Conservation (phyloP, 129 eudicot genomes). For the Pulicaria dysenterica region DNA sequence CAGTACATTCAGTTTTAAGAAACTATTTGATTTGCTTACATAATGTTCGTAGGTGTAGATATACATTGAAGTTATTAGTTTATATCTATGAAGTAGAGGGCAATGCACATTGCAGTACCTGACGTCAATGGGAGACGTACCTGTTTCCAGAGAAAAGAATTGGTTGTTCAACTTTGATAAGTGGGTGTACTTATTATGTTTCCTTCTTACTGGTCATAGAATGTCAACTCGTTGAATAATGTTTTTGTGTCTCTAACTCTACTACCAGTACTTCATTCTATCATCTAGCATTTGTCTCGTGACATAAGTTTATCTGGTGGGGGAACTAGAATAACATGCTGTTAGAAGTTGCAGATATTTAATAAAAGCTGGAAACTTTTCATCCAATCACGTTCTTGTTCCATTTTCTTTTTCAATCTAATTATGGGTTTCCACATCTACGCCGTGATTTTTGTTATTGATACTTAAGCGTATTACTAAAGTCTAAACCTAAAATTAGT, state of each 20-base stretch:
- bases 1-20: not conserved
- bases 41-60: constrained; percentile 11
- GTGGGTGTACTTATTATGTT: not conserved
- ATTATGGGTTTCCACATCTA: constrained; percentile 12
- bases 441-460: not conserved
- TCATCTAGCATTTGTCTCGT: not conserved
- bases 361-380: constrained; percentile 26
- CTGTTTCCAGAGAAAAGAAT: not conserved
- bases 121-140: not conserved
- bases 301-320: not conserved
- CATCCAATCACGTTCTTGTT: constrained; percentile 1
- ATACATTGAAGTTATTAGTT: not conserved
- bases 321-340: constrained; percentile 10
- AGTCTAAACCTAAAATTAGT: constrained; percentile 1
- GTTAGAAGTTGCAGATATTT: constrained; percentile 9
- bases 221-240: not conserved
- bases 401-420: constrained; percentile 15
- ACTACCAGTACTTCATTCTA: not conserved
- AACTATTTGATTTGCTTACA: constrained; percentile 10
- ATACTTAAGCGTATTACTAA: constrained; percentile 4
- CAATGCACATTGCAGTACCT: not conserved
- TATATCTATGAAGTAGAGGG: not conserved
- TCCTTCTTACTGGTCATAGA: constrained; percentile 7
- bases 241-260: not conserved
- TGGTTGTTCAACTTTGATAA: not conserved